These are phyloP conservation scores for Vicia sativa DNA, from an alignment of 306 rosid genomes.

Conservation along the genomic window DNA sequence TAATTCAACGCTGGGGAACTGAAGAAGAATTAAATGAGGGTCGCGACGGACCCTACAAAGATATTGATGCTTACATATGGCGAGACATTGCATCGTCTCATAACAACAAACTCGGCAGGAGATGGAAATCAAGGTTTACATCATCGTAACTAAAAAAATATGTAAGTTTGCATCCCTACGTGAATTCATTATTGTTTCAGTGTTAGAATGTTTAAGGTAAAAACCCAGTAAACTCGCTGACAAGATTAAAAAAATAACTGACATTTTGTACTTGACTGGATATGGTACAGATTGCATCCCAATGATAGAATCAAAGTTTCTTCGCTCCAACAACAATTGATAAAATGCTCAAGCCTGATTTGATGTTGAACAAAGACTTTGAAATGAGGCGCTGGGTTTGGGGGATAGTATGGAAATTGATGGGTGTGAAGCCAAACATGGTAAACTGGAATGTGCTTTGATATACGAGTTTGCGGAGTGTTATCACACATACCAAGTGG, in stretches of 20 bases:
- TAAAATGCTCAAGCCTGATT: background rate
- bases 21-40: background rate
- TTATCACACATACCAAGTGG: background rate
- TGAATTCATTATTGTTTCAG: background rate
- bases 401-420: constrained; percentile 3
- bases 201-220: background rate
- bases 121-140: background rate
- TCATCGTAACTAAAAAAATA: background rate
- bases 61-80: background rate
- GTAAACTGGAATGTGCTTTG: background rate
- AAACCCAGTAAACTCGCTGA: background rate
- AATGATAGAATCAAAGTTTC: background rate
- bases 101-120: background rate
- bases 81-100: background rate
- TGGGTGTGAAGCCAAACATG: background rate
- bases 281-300: background rate
- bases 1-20: background rate
- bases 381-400: background rate
- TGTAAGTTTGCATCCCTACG: background rate
- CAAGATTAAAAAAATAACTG: background rate
- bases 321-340: background rate
- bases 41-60: background rate
- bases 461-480: background rate
- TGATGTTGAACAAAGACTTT: background rate
- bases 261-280: background rate